Base-by-base conservation (phyloP, 208 protist species). In the Leptomonas pyrrhocoris region DNA sequence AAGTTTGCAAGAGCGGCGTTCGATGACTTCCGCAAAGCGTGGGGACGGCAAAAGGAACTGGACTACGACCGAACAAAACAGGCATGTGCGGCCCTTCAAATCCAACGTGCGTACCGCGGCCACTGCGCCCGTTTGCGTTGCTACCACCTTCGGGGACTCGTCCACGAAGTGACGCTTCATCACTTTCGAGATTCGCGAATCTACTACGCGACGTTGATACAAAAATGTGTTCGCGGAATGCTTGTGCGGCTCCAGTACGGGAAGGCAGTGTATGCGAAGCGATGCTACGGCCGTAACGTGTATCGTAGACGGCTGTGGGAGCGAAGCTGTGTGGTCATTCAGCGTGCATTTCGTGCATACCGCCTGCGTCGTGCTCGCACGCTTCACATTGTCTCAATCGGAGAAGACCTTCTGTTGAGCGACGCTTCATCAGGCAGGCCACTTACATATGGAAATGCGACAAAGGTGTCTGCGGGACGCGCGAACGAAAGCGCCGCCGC, bases 161-260 rank as follows among this genome's bases (percentile, higher is more conserved):
- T 28, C 16, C 77, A 83, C 45, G 48, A 66, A 19, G 84, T 75
- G 28, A 79, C 81, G 40, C 86, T 89, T 19, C 89, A 88, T 51
- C 86, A 94, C 61, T 75, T 90, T 28, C 77, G 67, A 21, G 74
- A 80, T 50, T 92, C 86, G 4, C 74, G 83, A 3, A 74, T 85
- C 40, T 89, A 91, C 73, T 91, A 85, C 68, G 89, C 86, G n/a
- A 90, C 81, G 28, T 31, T 90, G 16, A 94, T 94, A 62, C 89
- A 94, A 58, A 91, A 85, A 59, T 68, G 57, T 6, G 83, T 90
- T 62, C 84, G 89, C 34, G 86, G 89, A 25, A 88, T 84, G 84
- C 64, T 89, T 25, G 77, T 80, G 45, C 84, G 89, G 8, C 76
- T 59, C 4, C 50, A 61, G 43, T 90, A 90, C 54, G 86, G 89